Percentiles rank a stretch among this genome's conserved stretches.
Evolutionary conservation across 441 rosid genomes (phyloP).

Genomic region (Rhodomyrtus psidioides): DNA sequence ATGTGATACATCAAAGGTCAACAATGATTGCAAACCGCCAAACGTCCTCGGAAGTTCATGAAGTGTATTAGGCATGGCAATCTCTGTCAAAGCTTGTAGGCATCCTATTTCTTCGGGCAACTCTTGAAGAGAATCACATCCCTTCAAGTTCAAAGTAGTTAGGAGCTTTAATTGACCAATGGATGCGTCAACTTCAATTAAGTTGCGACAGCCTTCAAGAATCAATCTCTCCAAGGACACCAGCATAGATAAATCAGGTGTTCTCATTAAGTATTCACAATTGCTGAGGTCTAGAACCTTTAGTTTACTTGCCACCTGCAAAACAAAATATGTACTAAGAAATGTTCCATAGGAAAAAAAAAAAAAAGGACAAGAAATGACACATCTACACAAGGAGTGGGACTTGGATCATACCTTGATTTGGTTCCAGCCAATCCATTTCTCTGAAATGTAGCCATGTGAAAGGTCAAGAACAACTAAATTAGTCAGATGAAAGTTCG

Average conservation of each 20-base stretch:
- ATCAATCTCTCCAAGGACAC: not conserved
- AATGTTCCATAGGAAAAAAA: not conserved
- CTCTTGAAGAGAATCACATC: too few relatives aligned
- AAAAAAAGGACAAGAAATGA: too few relatives aligned
- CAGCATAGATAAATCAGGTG: not conserved
- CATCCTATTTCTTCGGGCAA: too few relatives aligned
- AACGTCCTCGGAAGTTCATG: too few relatives aligned
- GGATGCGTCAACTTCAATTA: too few relatives aligned
- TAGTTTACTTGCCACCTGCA: not conserved
- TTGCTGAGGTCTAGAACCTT: not conserved
- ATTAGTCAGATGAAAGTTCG: not conserved
- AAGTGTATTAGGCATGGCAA: too few relatives aligned
- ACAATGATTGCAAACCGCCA: too few relatives aligned
- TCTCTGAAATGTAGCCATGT: fast-evolving
- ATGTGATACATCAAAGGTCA: too few relatives aligned
- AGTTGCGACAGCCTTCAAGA: not conserved
- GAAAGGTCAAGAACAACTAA: not conserved
- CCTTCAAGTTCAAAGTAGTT: too few relatives aligned
- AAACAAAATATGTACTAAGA: not conserved
- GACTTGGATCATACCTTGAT: not conserved
- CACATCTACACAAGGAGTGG: not conserved
- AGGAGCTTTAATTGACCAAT: too few relatives aligned
- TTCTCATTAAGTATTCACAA: fast-evolving
- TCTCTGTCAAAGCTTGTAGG: too few relatives aligned
- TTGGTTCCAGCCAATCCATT: not conserved